Base-by-base conservation (phyloP, 331 rosid genomes). In the Quercus lobata region DNA sequence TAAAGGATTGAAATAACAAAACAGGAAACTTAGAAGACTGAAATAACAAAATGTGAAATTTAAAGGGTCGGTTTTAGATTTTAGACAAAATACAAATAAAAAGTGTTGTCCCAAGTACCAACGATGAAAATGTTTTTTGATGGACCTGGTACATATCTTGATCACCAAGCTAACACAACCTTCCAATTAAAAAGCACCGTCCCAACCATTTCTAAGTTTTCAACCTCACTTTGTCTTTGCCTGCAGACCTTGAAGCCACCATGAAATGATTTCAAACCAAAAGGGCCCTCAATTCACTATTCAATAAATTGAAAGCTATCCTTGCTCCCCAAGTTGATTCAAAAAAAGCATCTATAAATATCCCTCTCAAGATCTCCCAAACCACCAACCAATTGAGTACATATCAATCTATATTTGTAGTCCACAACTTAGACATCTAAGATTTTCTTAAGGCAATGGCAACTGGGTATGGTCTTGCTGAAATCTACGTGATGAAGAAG, bases 241-340 rank as follows among this genome's bases (percentile, higher is more conserved):
- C 69, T 5, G 37, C 53, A n/a, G 30, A 9, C 4, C 21, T 7
- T 24, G 14, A 66, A 2, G 44, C 41, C 17, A 8, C 46, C 46
- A 7, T 0, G 0, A 7, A 41, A 41, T 8, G 2, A 8, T 41
- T 8, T 32, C 34, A 32, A 32, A 32, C 34, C 34, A 32, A 32
- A 32, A 32, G 34, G 34, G 34, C 34, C 34, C 34, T 32, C 34
- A 4, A 32, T 32, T 32, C 34, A 32, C 34, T 32, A 32, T 32
- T 32, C 34, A 32, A 32, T 32, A 32, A 32, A 32, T 32, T 32
- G 34, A 32, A 32, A 32, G 34, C 34, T 32, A 32, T 75, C 17
- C 87, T 81, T 86, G 87, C 1, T 53, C 70, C 52, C 78, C 80
- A 83, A 83, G 80, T 21, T 25, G 10, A 27, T 76, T 8, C 22